Conservation (phyloP, 495 filamentous ascomycete species). For the Mytilinidion resinicola region DNA sequence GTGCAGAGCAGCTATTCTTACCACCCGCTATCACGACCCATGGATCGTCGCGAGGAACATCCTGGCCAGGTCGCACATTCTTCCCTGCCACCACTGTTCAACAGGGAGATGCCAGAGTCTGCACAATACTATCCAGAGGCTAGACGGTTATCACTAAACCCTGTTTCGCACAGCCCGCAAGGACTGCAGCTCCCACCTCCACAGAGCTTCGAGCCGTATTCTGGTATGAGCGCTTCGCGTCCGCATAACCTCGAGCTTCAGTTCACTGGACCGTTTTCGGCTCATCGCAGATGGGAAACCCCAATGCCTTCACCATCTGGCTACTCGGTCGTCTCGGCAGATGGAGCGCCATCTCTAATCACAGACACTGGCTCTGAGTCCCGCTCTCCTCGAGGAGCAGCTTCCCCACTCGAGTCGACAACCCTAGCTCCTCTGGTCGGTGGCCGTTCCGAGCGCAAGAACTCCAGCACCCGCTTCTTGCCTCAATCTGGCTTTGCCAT, state of each 20-base stretch:
- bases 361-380: slow-evolving; percentile 63
- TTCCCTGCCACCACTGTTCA: slow-evolving; percentile 9
- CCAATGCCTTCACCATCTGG: slow-evolving; percentile 63
- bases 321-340: slow-evolving; percentile 54
- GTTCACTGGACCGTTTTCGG: slow-evolving; percentile 35
- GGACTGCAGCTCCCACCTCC: slow-evolving; percentile 14
- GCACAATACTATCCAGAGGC: slow-evolving; percentile 11
- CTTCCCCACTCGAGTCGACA: slow-evolving; percentile 26
- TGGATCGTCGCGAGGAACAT: slow-evolving; percentile 6
- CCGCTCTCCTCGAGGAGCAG: slow-evolving; percentile 33
- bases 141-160: slow-evolving; percentile 21
- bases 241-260: slow-evolving; percentile 37
- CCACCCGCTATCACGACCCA: background rate
- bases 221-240: slow-evolving; percentile 28
- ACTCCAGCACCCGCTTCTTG: slow-evolving; percentile 24
- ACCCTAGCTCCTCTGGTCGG: slow-evolving; percentile 34
- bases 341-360: slow-evolving; percentile 63
- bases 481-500: slow-evolving; percentile 24
- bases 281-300: slow-evolving; percentile 45
- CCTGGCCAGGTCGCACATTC: background rate
- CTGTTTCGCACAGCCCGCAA: slow-evolving; percentile 10
- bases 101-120: slow-evolving; percentile 8
- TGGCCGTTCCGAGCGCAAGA: slow-evolving; percentile 22
- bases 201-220: slow-evolving; percentile 14
- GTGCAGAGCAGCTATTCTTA: slow-evolving; percentile 16